Evolutionary conservation across 2,329 filamentous ascomycete species (phyloP), one percentile per base, ranked within the genome.

Genomic region (Corynespora cassiicola): DNA sequence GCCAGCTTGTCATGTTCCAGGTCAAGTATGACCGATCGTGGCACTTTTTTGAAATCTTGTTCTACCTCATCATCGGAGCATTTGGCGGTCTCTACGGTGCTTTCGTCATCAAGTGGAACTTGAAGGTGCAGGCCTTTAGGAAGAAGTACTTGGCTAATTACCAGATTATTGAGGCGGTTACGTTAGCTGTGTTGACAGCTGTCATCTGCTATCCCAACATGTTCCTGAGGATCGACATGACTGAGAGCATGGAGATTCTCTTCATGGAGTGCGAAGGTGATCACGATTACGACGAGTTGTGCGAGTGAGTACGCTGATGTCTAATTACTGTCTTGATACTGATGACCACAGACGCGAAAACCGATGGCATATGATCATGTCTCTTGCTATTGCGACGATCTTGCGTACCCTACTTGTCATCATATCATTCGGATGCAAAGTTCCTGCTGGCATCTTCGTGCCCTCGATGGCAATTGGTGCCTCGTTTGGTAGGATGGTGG

Each of bases 1-100:
- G 94, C 14, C 94, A 99, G 64, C 79, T 99, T 26, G 94, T 99
- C 81, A 97, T 99, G 92, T 99, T 99, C 70, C 91, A 96, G 59
- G 92, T 99, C 59, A 84, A 84, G 57, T 99, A 99, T 63, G 92
- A 97, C 68, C 86, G 92, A 25, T 86, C 88, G 25, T 99, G 94
- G 94, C 94, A 99, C 72, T 96, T 96, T 61, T 99, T 99, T 62
- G 94, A 99, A 66, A 78, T 94, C 3, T 70, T 96, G 17, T 97
- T 97, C 64, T 99, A 95, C 69, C 80, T 96, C 50, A 75, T 96
- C 36, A 83, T 99, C 47, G 94, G 94, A 30, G 79, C 94, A 18
- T 97, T 99, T 56, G 94, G 94, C 25, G 94, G 94, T 5, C 76
- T 97, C 3, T 99, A 99, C 55, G 94, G 94, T 39, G 92, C 92